Base-by-base conservation (phyloP, 106 monocot species). In the Narthecium ossifragum region DNA sequence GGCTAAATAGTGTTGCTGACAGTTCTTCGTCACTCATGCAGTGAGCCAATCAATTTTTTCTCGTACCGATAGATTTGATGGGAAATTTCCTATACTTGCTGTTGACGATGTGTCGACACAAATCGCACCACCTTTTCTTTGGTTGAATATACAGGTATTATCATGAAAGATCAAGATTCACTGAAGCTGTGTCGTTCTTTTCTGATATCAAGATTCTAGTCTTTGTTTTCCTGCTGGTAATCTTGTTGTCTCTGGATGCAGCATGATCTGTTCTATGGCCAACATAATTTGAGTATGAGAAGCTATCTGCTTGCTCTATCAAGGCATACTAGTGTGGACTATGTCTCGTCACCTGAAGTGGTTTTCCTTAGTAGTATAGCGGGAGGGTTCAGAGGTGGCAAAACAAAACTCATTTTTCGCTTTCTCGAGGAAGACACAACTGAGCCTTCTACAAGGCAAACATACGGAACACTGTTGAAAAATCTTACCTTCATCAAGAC, bases 261-360 rank as follows among this genome's bases (percentile, higher is more conserved):
- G 96, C 66, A 98, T 66, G 90, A 74, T 51, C 53, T 49, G n/a
- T 98, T 98, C 69, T 98, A 87, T 77, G 78, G 59, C 6, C 71
- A 78, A 33, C 83, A 90, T 46, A 90, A 87, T 21, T 54, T 98
- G 38, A 98, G 79, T 80, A 87, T 98, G 86, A 76, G 51, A 55
- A 84, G n/a, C 20, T 87, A 84, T 59, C 8, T 90, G 12, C 27
- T 68, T 51, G 70, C 73, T 21, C 46, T 77, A 3, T 71, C 71
- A 47, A 84, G 57, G 12, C 41, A 27, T 34, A 58, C 71, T 38
- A 28, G 20, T 43, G 55, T 90, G 34, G 61, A 70, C 57, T 90
- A 86, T 57, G 57, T 98, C 28, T 98, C 96, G 34, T 98, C 96
- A 4, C 74, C 78, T 15, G 93, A 93, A 72, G 74, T 93, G 9